Base-by-base conservation (phyloP, 2,329 filamentous ascomycete genomes). In the Botrytis cinerea region DNA sequence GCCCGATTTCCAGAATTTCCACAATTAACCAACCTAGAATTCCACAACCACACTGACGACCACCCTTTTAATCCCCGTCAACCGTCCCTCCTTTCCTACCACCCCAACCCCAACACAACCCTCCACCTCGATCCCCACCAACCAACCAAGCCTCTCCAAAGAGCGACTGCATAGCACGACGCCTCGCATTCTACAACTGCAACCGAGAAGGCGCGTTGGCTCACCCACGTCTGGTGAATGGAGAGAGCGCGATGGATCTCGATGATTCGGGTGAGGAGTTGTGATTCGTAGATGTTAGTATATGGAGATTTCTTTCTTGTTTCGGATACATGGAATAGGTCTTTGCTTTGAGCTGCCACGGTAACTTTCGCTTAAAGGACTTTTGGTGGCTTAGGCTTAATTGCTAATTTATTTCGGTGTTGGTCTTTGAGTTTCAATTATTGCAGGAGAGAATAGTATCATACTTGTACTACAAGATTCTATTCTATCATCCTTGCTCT, bases 51-150 rank as follows among this genome's bases (percentile, higher is more conserved):
- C 14, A 6, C 28, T 28, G 3, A 57, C 0, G 14, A 57, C 7
- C 7, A 57, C n/a, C 18, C 2, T 2, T 57, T 28, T 1, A 2
- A 2, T 18, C 0, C n/a, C n/a, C 14, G 14, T 18, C 35, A 35
- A 35, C 35, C 6, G 4, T 35, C 35, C 35, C 35, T 7, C 38
- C 1, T 7, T 38, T 38, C 38, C 38, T 6, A 32, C 4, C 32
- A 32, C 4, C 32, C 32, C 32, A 3, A 7, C 38, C 38, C 7
- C 8, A 38, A 38, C 7, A 9, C 38, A 38, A 8, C 7, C 3
- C 14, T 57, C 28, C 14, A 28, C 28, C n/a, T 57, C n/a, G 0
- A 28, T 28, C 8, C n/a, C 51, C 14, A n/a, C 28, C 5, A 57
- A n/a, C 28, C 5, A 57, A 57, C 7, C 28, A 18, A 57, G n/a